Conservation (phyloP, 352 stramenopile genomes). For the Pythium insidiosum region DNA sequence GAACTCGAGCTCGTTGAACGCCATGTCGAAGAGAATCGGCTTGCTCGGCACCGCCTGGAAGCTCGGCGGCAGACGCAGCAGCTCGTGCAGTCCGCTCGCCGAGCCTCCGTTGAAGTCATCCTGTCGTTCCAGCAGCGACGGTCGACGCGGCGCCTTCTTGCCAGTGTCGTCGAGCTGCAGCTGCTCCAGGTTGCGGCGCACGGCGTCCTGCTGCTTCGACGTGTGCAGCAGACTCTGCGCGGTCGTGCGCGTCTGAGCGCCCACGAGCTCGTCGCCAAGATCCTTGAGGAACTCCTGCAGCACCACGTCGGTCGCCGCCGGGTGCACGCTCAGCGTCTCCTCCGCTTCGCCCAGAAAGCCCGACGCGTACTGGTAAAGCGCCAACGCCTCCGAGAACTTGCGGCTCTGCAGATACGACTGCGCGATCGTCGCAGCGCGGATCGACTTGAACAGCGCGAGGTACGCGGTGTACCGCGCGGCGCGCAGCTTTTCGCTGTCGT, state of each 20-base stretch:
- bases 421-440: constrained; percentile 48
- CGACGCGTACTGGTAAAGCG: constrained; percentile 68
- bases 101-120: constrained; percentile 41
- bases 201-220: constrained; percentile 38
- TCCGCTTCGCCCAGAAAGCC: constrained; percentile 50
- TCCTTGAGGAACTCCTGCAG: constrained; percentile 57
- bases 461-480: constrained; percentile 64
- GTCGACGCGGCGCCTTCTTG: constrained; percentile 16
- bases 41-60: constrained; percentile 66
- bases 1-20: constrained; percentile 77
- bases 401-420: constrained; percentile 57
- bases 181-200: constrained; percentile 60
- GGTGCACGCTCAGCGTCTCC: constrained; percentile 43
- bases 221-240: constrained; percentile 63
- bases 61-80: constrained; percentile 55
- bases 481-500: constrained; percentile 39
- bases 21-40: constrained; percentile 76
- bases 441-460: constrained; percentile 53
- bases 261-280: constrained; percentile 47
- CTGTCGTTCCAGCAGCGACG: constrained; percentile 45
- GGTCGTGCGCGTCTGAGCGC: constrained; percentile 59
- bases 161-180: constrained; percentile 30
- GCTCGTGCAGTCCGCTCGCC: constrained; percentile 42
- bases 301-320: constrained; percentile 48
- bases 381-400: constrained; percentile 61